These are phyloP conservation scores for Cyclocybe cylindracea DNA, from an alignment of 768 basidiomycete species.

Conservation along the genomic window DNA sequence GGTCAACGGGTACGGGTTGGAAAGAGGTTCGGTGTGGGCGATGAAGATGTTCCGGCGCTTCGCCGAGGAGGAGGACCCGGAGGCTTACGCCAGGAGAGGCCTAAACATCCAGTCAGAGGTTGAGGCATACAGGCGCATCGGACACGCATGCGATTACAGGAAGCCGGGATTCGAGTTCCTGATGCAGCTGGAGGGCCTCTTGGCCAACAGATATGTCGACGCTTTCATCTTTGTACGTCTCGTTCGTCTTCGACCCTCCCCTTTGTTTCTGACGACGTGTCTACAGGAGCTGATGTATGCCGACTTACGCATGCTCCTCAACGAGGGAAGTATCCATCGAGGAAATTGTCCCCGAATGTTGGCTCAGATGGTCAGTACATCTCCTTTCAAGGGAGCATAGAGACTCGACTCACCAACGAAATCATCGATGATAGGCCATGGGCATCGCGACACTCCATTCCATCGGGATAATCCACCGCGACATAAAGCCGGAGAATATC, in stretches of 20 bases:
- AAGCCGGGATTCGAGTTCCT: slow-evolving; percentile 5
- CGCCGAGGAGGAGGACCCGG: background rate
- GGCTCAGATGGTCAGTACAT: slow-evolving; percentile 6
- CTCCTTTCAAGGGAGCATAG: background rate
- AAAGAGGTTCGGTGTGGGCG: background rate
- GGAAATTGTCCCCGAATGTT: background rate
- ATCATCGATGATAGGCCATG: background rate
- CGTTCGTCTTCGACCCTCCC: background rate
- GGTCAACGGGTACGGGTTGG: background rate
- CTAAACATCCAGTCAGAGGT: background rate
- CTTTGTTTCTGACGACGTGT: background rate
- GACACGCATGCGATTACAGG: background rate
- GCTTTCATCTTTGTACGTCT: slow-evolving; percentile 5
- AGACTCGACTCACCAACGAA: background rate
- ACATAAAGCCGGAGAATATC: slow-evolving; percentile 19
- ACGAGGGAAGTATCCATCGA: background rate
- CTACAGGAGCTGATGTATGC: background rate
- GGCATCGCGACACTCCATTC: slow-evolving; percentile 14
- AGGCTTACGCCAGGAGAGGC: background rate
- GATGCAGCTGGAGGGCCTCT: background rate
- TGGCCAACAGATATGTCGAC: background rate
- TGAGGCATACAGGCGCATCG: slow-evolving; percentile 2
- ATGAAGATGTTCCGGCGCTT: background rate
- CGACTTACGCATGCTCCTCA: background rate
- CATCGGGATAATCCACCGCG: slow-evolving; percentile 16